A percentile compares a stretch with the other conserved stretches of the same genome.
These are phyloP conservation scores for Botryotinia calthae DNA, from an alignment of 2,329 filamentous ascomycete genomes.

Conservation along the genomic window DNA sequence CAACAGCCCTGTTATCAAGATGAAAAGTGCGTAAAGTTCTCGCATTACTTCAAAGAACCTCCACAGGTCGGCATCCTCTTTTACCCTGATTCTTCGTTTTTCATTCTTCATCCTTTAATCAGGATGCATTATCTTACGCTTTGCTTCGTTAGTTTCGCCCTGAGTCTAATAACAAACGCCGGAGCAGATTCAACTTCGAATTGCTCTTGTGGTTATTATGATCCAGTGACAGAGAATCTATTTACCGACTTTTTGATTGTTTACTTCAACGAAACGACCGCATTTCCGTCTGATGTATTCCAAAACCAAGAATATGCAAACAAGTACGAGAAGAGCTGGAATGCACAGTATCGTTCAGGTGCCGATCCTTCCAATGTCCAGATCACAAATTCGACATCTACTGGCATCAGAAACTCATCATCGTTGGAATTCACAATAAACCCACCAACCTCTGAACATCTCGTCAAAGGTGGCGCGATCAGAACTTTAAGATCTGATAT, in stretches of 20 bases:
- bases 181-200: constrained; percentile 26
- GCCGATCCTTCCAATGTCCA: constrained; percentile 40
- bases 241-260: constrained; percentile 49
- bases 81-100: background rate
- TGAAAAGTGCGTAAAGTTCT: background rate
- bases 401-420: background rate
- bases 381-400: constrained; percentile 10
- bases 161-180: background rate
- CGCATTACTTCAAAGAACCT: background rate
- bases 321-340: constrained; percentile 48
- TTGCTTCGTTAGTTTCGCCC: background rate
- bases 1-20: background rate
- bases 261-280: constrained; percentile 50
- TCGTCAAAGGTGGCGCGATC: constrained; percentile 45
- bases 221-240: constrained; percentile 40
- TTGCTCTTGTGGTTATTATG: constrained; percentile 49
- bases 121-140: background rate
- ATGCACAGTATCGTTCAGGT: constrained; percentile 44
- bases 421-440: constrained; percentile 19
- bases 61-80: background rate
- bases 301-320: constrained; percentile 43
- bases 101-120: background rate
- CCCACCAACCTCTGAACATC: constrained; percentile 16
- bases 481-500: constrained; percentile 46
- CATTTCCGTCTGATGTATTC: constrained; percentile 39